Evolutionary conservation across 371 early-diverging fungal species (phyloP).

Genomic region (Haplosporangium sp.): DNA sequence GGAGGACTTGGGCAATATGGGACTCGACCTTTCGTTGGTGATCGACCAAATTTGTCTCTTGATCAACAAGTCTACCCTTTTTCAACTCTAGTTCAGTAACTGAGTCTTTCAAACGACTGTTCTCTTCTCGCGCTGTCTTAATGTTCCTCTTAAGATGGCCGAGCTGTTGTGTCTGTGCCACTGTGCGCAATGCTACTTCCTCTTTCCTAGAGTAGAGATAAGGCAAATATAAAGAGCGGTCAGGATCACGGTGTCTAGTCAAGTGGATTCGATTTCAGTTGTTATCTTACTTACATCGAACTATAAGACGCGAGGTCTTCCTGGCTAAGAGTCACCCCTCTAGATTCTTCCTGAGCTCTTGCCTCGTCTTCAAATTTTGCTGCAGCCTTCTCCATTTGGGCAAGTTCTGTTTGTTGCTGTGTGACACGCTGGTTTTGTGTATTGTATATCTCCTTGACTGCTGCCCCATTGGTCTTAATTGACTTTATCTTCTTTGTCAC

Average conservation of each 20-base stretch:
- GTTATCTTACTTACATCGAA: constrained; percentile 24
- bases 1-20: constrained; percentile 54
- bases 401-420: constrained; percentile 30
- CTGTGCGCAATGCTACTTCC: constrained; percentile 73
- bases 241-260: neutral
- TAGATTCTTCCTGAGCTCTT: constrained; percentile 55
- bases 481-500: constrained; percentile 74
- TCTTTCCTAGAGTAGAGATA: constrained; percentile 66
- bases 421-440: constrained; percentile 63
- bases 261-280: neutral
- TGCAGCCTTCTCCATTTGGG: constrained; percentile 58
- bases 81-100: constrained; percentile 64
- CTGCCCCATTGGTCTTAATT: constrained; percentile 63
- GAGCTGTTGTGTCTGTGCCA: constrained; percentile 76
- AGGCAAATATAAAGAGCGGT: neutral
- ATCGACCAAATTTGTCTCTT: constrained; percentile 54
- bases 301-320: constrained; percentile 29
- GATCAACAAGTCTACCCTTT: constrained; percentile 63
- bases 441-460: constrained; percentile 67
- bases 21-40: constrained; percentile 56
- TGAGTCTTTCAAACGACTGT: constrained; percentile 70
- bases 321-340: constrained; percentile 28
- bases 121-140: constrained; percentile 71
- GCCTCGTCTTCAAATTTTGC: constrained; percentile 60
- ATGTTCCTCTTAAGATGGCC: constrained; percentile 74